Conservation (phyloP, 345 rosid genomes). For the Clarkia xantiana region DNA sequence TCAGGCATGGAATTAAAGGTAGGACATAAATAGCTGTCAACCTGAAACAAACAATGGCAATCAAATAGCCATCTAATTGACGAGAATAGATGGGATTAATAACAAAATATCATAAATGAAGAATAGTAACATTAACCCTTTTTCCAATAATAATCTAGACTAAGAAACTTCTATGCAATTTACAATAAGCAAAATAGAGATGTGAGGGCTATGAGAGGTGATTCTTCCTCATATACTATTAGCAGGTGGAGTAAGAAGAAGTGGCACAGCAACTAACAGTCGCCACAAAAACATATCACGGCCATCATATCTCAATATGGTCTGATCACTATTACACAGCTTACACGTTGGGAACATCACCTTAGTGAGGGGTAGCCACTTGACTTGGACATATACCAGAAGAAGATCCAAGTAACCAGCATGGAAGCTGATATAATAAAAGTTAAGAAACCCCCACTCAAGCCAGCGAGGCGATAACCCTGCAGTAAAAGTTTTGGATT, state of each 20-base stretch:
- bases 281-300: not conserved
- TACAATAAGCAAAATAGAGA: no score
- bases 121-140: no score
- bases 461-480: slow-evolving; percentile 72
- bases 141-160: no score
- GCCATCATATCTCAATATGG: not conserved
- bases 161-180: no score
- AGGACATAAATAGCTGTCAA: slow-evolving; percentile 45
- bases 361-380: slow-evolving; percentile 37
- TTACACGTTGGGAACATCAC: slow-evolving; percentile 18
- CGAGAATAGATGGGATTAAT: no score
- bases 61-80: not conserved
- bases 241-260: no score
- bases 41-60: slow-evolving; percentile 39
- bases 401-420: slow-evolving; percentile 73
- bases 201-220: no score
- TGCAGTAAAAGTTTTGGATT: slow-evolving; percentile 21
- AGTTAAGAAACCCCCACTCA: slow-evolving; percentile 80
- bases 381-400: slow-evolving; percentile 31
- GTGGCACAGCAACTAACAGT: no score
- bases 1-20: slow-evolving; percentile 65
- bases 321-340: not conserved
- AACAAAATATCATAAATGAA: not conserved
- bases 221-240: no score
- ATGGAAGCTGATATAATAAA: slow-evolving; percentile 43